Base-by-base conservation (phyloP, 139 green algal species). In the Astrephomene gubernaculifera region DNA sequence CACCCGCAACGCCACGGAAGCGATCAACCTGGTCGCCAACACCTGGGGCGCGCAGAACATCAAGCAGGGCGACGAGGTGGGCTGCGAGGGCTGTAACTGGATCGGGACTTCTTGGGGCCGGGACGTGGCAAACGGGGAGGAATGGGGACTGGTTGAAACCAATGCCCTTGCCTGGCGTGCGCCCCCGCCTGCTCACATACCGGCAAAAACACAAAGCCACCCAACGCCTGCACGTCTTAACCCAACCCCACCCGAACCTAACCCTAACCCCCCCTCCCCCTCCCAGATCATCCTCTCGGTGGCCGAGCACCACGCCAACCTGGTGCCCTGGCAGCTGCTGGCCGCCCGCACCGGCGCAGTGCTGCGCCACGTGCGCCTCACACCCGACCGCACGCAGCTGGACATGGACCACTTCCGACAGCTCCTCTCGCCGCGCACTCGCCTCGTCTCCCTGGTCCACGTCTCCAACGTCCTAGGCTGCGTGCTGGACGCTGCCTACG, bases 251-350 rank as follows among this genome's bases (percentile, higher is more conserved):
- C n/a, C n/a, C n/a, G 21, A 67, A 67, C 60, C 22, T 67, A n/a
- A n/a, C 60, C n/a, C n/a, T 31, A 67, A 67, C 60, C 60, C 21
- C 29, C 70, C 29, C 43, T 25, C 38, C 2, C 24, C 2, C 52
- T 12, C 88, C 69, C 88, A 98, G 94, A 94, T 99, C 43, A 88
- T 99, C n/a, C 53, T 97, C 31, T 96, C 93, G 12, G 97, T 99
- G 8, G 96, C 96, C 60, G 98, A 99, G 94, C 97, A 99, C 89
- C 98, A 99, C 92, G 96, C 90, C 93, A 99, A 99, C 89, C 78
- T 99, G 43, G 97, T 99, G 44, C 98, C 97, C 10, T 99, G 98
- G 98, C 98, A 99, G 93, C 67, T 99, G 57, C 74, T 99, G 70
- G 93, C 94, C 25, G 63, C 95, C 82, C 89, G 89, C 19, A 99